Conservation (phyloP, 176 grass and related monocot species). For the Aegilops umbellulata region DNA sequence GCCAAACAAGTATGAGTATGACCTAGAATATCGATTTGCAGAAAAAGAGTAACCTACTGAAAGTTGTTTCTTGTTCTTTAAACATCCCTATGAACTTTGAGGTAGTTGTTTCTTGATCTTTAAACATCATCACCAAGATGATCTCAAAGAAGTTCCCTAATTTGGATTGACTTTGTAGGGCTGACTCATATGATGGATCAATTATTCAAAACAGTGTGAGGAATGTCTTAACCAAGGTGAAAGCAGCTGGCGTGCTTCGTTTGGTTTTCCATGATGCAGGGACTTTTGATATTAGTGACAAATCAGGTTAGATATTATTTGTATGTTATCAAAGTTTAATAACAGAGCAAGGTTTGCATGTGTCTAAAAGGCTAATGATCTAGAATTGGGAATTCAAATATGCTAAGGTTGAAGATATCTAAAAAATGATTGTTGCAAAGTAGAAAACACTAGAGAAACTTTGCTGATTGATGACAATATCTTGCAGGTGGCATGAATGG, state of each 20-base stretch:
- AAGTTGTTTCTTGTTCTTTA: constrained; percentile 17
- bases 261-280: constrained; percentile 95
- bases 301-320: constrained; percentile 62
- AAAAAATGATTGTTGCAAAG: not conserved
- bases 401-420: not conserved
- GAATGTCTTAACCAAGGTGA: constrained; percentile 74
- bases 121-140: not conserved
- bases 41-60: constrained; percentile 1
- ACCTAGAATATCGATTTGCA: not conserved
- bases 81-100: not conserved
- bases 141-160: constrained; percentile 4
- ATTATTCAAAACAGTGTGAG: constrained; percentile 63
- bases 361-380: not conserved
- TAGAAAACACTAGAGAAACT: constrained; percentile 7
- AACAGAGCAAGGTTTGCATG: constrained; percentile 1
- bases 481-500: constrained; percentile 94
- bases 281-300: constrained; percentile 65
- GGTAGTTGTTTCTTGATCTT: constrained; percentile 2
- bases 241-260: constrained; percentile 85
- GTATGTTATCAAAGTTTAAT: constrained; percentile 3
- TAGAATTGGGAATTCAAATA: not conserved
- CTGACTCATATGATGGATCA: constrained; percentile 49
- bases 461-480: constrained; percentile 30
- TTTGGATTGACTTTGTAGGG: constrained; percentile 35
- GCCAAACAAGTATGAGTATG: not conserved